Percentiles rank a stretch among this genome's conserved stretches.
These are phyloP conservation scores for Tinospora cordifolia DNA, from an alignment of 164 flowering plant genomes.

Conservation along the genomic window DNA sequence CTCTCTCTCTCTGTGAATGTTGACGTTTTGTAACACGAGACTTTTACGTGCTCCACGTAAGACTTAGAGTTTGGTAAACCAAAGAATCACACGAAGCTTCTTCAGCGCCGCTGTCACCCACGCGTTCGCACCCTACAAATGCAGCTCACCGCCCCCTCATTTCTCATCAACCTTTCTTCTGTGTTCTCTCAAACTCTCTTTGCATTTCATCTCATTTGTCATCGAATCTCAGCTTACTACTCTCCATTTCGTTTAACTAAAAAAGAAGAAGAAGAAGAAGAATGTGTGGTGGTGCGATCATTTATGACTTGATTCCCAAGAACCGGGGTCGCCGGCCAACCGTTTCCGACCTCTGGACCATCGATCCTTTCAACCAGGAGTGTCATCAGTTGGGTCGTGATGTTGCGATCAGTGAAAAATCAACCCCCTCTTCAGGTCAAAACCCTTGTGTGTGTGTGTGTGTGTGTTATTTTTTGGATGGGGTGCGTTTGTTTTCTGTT, in stretches of 20 bases:
- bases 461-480: background rate
- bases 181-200: background rate
- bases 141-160: background rate
- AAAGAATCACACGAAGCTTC: background rate
- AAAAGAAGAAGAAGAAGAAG: background rate
- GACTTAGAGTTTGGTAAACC: background rate
- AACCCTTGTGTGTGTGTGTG: background rate
- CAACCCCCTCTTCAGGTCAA: conserved; percentile 29
- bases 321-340: conserved; percentile 20
- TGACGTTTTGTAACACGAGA: background rate
- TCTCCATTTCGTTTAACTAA: background rate
- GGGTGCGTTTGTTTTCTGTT: background rate
- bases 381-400: background rate
- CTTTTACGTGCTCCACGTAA: background rate
- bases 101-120: conserved; percentile 1
- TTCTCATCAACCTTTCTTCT: background rate
- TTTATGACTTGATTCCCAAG: conserved; percentile 25
- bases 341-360: conserved; percentile 46
- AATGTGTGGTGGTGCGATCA: conserved; percentile 67
- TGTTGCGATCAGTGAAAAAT: conserved; percentile 12
- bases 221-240: no score
- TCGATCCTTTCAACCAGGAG: conserved; percentile 13
- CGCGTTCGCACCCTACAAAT: background rate
- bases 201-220: background rate
- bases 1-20: no score